A percentile compares a stretch with the other conserved stretches of the same genome.
These are phyloP conservation scores for Lasiosphaeris hirsuta DNA, from an alignment of 495 filamentous ascomycete species.

Conservation along the genomic window DNA sequence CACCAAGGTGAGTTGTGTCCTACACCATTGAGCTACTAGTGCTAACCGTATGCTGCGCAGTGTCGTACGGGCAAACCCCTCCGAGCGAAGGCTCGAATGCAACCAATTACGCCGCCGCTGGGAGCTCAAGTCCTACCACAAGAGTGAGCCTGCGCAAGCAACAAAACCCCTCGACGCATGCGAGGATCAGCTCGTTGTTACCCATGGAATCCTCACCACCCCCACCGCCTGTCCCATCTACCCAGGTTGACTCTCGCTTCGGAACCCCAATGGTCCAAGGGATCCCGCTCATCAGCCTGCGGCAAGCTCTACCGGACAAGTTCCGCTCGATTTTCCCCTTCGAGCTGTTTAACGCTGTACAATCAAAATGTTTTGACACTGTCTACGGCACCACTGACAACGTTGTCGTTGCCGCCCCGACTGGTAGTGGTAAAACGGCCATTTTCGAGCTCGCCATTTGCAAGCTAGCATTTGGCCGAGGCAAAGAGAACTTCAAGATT, in stretches of 20 bases:
- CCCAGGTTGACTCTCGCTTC: background rate
- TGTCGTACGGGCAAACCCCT: conserved; percentile 1
- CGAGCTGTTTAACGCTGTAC: conserved; percentile 83
- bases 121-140: conserved; percentile 19
- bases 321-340: conserved; percentile 76
- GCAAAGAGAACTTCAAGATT: conserved; percentile 77
- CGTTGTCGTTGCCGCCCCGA: conserved; percentile 84
- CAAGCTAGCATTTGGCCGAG: conserved; percentile 59
- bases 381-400: conserved; percentile 78
- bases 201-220: background rate
- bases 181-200: background rate
- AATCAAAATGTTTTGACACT: conserved; percentile 78
- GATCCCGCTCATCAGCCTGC: conserved; percentile 68
- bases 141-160: conserved; percentile 8
- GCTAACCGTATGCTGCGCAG: too few relatives aligned
- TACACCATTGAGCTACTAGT: too few relatives aligned
- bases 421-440: conserved; percentile 90
- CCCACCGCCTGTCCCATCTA: background rate
- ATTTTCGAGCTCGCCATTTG: conserved; percentile 92
- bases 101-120: background rate
- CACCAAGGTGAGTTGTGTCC: too few relatives aligned
- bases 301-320: conserved; percentile 67
- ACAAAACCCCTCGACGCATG: background rate
- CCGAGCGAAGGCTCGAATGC: background rate
- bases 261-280: conserved; percentile 51